Percentiles rank a stretch among this genome's conserved stretches.
Conservation (phyloP, 129 eudicot genomes). For the Smallanthus sonchifolius region DNA sequence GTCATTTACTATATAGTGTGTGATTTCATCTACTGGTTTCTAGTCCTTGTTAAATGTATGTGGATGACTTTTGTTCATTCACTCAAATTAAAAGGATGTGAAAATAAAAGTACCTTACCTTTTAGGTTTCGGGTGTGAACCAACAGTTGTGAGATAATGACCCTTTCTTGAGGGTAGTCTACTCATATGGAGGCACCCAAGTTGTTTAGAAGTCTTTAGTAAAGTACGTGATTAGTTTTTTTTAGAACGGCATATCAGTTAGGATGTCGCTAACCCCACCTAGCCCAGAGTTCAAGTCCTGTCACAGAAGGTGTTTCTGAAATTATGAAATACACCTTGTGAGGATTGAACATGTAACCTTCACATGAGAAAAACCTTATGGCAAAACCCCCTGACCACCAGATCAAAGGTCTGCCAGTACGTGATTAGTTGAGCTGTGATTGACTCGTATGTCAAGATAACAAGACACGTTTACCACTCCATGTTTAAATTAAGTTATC, state of each 20-base stretch:
- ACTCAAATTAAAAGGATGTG: constrained; percentile 38
- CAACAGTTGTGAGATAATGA: constrained; percentile 28
- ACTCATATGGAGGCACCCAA: constrained; percentile 8
- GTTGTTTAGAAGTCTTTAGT: not conserved
- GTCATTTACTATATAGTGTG: constrained; percentile 32
- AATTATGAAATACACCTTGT: too few relatives aligned
- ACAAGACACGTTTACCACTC: not conserved
- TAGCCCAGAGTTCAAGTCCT: too few relatives aligned
- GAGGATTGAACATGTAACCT: too few relatives aligned
- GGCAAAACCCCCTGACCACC: too few relatives aligned
- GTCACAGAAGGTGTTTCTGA: too few relatives aligned
- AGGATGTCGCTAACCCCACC: too few relatives aligned
- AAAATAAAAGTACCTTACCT: constrained; percentile 35
- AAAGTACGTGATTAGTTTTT: not conserved
- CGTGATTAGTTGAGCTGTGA: not conserved
- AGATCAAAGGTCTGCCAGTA: too few relatives aligned
- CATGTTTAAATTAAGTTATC: not conserved
- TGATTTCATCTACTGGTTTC: constrained; percentile 25
- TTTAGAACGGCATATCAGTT: too few relatives aligned
- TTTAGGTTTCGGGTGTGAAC: constrained; percentile 34
- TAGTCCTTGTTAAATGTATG: constrained; percentile 13
- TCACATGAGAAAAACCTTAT: too few relatives aligned
- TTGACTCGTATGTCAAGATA: not conserved
- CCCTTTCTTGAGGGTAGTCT: constrained; percentile 28
- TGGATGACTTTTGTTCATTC: constrained; percentile 27